Base-by-base conservation (phyloP, 345 rosid species). In the Citrus reticulata region DNA sequence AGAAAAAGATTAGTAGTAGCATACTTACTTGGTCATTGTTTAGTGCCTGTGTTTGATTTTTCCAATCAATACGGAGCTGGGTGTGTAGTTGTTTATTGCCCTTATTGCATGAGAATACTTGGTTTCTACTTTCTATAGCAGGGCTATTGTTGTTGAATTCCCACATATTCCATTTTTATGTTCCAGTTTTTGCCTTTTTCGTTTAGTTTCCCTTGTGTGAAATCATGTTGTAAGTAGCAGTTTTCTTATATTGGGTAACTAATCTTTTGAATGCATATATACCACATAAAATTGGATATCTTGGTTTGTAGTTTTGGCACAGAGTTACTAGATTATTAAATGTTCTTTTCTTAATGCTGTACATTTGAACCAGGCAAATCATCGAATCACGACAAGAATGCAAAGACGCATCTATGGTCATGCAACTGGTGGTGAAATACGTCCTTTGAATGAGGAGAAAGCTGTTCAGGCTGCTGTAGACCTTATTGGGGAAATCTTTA, bases 391-490 rank as follows among this genome's bases (percentile, higher is more conserved):
- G 40, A 96, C 98, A 35, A 86, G 83, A 80, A 89, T 87, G 84
- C 99, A 96, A 87, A 89, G 98, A 82, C 64, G 94, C 40, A 79
- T 91, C 67, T 87, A 94, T 83, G 72, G 95, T 30, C 99, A 94
- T 75, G 92, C 95, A 5, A 96, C 93, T 29, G 89, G 92, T 82
- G 97, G 84, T 42, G 98, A 88, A 87, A 94, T 96, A 37, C 93
- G 95, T 49, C 99, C 98, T 74, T 77, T 96, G 86, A 83, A 96
- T 72, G 98, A 96, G 71, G 93, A 93, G 84, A 96, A 91, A 82
- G 99, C 99, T 76, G 95, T 96, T 68, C 98, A 94, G 88, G 98
- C 93, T 85, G 99, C 98, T 78, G 95, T 86, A 13, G 98, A 94
- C 80, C 95, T 96, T 58, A 88, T 91, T 27, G 98, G 98, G 17